Base-by-base conservation (phyloP, 1,139 yeast genomes). In the Kazachstania sp. region DNA sequence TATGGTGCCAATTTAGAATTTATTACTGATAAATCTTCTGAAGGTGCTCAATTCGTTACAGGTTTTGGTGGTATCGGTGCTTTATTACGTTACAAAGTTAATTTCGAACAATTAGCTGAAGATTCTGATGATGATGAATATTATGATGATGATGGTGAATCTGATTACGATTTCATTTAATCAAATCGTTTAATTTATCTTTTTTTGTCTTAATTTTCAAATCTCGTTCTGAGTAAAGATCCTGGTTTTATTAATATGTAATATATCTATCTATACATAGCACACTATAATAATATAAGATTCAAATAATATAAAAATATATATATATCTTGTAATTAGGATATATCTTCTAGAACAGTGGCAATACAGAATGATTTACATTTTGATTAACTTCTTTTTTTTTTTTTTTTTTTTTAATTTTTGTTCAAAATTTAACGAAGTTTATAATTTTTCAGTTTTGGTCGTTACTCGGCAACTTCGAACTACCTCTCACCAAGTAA, bases 31-130 rank as follows among this genome's bases (percentile, higher is more conserved):
- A 83, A 86, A 71, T 86, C 96, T 36, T 83, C 95, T 45, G 98
- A 92, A 71, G 98, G 98, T 73, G 95, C 97, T 41, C 98, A 92
- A 73, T 92, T 92, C 69, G 95, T 85, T 53, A 86, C 83, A 63
- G 98, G 98, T 51, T 92, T 92, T 63, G 98, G 98, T 83, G 98
- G 98, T 73, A 79, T 92, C 58, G 98, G 98, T 68, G 97, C 96
- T 50, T 68, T 92, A 63, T 76, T 92, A 68, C 87, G 98, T 74
- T 92, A 92, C 72, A 88, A 88, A 72, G 94, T 92, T 59, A 92
- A 92, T 73, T 92, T 92, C 64, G 98, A 92, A 66, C 96, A 87
- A 74, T 78, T 92, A 68, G 85, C 72, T 44, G 95, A 88, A 50
- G 97, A 86, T 55, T 79, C 86, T 51, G 95, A 86, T 54, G 95